Evolutionary conservation across 1,139 yeast genomes (phyloP).

Genomic region (Suhomyces yuchorum): DNA sequence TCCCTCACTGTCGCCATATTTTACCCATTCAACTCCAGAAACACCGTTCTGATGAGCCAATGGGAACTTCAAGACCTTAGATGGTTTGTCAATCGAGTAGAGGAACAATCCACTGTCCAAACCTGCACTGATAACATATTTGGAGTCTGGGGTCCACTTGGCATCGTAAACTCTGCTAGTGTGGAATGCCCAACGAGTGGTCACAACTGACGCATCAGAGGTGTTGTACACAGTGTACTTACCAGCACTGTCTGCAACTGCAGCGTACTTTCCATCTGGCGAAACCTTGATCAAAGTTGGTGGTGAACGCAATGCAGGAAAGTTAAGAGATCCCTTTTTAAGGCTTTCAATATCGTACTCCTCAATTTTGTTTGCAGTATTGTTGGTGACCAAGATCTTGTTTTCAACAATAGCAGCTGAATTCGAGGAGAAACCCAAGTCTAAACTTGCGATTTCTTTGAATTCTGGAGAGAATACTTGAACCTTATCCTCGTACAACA

Average conservation of each 20-base stretch:
- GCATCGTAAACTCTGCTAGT: slow-evolving; percentile 78
- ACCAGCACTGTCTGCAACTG: slow-evolving; percentile 87
- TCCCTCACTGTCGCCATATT: slow-evolving; percentile 34
- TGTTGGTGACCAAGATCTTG: slow-evolving; percentile 54
- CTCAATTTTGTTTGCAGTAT: slow-evolving; percentile 36
- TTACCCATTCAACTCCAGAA: slow-evolving; percentile 68
- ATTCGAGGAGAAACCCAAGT: slow-evolving; percentile 42
- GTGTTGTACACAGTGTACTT: slow-evolving; percentile 72
- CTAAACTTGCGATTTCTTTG: slow-evolving; percentile 25
- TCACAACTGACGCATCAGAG: slow-evolving; percentile 57
- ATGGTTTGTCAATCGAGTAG: slow-evolving; percentile 78
- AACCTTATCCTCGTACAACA: slow-evolving; percentile 53
- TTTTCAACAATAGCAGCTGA: slow-evolving; percentile 37
- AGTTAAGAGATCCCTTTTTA: slow-evolving; percentile 22
- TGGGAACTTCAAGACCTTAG: slow-evolving; percentile 68
- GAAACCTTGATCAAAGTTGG: slow-evolving; percentile 70
- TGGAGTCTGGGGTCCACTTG: slow-evolving; percentile 75
- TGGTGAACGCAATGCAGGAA: slow-evolving; percentile 59
- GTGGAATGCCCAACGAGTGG: slow-evolving; percentile 96
- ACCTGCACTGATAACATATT: slow-evolving; percentile 75
- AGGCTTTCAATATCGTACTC: slow-evolving; percentile 23
- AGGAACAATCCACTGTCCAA: slow-evolving; percentile 79
- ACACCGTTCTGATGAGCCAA: slow-evolving; percentile 93
- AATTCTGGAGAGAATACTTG: slow-evolving; percentile 32
- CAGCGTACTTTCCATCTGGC: slow-evolving; percentile 66